These are phyloP conservation scores for Murraya koenigii DNA, from an alignment of 345 rosid species.

Conservation along the genomic window DNA sequence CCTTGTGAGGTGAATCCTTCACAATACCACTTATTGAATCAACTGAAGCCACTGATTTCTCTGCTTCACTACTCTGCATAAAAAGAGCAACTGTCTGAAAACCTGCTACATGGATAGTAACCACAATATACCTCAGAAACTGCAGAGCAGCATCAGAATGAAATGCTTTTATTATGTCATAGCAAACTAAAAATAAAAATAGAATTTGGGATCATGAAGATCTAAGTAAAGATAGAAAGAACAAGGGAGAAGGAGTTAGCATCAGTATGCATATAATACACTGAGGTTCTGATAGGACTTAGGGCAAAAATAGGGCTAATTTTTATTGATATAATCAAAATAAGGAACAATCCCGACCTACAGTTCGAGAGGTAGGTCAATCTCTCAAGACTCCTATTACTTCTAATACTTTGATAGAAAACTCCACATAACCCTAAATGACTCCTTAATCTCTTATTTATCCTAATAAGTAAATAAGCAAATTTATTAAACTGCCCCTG, in stretches of 20 bases:
- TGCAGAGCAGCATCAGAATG: constrained; percentile 32
- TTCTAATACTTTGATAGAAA: too few relatives aligned
- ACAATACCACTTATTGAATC: constrained; percentile 44
- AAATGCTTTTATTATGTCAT: not conserved
- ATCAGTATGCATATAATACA: not conserved
- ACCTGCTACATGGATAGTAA: constrained; percentile 89
- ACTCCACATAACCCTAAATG: too few relatives aligned
- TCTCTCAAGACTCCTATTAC: too few relatives aligned
- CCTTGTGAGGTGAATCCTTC: constrained; percentile 77
- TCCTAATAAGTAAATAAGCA: too few relatives aligned
- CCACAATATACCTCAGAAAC: constrained; percentile 84
- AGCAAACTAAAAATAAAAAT: not conserved
- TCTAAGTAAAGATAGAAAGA: not conserved
- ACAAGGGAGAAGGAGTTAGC: not conserved
- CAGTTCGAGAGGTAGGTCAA: too few relatives aligned
- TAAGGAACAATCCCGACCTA: too few relatives aligned
- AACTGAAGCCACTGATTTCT: constrained; percentile 46
- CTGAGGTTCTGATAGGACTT: not conserved
- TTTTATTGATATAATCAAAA: too few relatives aligned
- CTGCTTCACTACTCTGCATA: constrained; percentile 89
- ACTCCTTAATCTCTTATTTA: too few relatives aligned
- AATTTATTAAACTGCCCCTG: too few relatives aligned
- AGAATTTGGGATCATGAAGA: not conserved
- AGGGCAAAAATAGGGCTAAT: too few relatives aligned
- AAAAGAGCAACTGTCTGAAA: constrained; percentile 99